Evolutionary conservation across 148 eudicot genomes (phyloP).

Genomic region (Vaccinium macrocarpon): DNA sequence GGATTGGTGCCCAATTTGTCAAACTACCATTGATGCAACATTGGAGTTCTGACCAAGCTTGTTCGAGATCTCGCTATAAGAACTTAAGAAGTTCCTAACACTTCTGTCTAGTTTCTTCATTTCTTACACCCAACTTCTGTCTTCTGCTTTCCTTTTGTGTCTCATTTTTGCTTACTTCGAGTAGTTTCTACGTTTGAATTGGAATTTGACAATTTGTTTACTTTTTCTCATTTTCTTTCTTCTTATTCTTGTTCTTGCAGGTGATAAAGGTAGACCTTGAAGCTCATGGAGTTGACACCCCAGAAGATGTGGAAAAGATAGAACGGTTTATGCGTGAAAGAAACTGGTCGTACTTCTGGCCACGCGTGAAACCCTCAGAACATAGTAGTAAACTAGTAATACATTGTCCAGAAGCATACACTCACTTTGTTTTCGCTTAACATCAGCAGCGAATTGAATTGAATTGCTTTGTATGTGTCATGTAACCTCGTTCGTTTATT

Average conservation of each 20-base stretch:
- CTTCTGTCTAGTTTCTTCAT: neutral
- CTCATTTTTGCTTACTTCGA: neutral
- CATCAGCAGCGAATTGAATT: neutral
- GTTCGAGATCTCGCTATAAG: neutral
- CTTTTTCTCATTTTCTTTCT: neutral
- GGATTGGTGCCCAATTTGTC: neutral
- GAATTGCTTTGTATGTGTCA: neutral
- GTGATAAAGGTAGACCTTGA: constrained; percentile 7
- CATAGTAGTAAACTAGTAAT: neutral
- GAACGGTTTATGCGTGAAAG: neutral
- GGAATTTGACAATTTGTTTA: too few relatives aligned
- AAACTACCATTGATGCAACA: neutral
- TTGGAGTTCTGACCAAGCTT: neutral
- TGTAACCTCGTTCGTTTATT: neutral
- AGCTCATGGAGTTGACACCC: constrained; percentile 9
- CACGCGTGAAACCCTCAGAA: neutral
- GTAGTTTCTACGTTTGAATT: neutral
- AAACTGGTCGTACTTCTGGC: neutral
- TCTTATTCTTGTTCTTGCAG: neutral
- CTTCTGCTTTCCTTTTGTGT: neutral
- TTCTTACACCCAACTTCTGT: neutral
- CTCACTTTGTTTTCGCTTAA: neutral
- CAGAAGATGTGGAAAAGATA: constrained; percentile 8
- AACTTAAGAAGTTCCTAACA: neutral
- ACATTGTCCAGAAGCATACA: neutral